Evolutionary conservation across 176 grass and related monocot genomes (phyloP), one percentile per base, ranked within the genome.

Genomic region (Ampelocalamus luodianensis): DNA sequence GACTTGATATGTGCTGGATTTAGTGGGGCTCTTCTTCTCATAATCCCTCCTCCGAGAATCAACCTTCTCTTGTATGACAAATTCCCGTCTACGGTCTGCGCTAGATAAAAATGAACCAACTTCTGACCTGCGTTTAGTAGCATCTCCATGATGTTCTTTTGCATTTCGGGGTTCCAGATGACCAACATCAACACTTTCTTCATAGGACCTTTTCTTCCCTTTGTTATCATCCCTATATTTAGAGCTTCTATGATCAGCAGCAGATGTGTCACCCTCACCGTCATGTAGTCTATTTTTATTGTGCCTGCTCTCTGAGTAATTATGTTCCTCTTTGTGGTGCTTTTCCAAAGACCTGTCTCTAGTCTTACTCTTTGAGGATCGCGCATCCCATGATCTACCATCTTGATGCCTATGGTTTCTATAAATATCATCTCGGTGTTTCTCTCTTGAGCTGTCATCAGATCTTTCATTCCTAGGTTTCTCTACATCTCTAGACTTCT

Each of bases 191-290:
- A 80, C 39, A 12, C 63, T 73, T 65, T 92, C 90, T 73, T 92
- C 74, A 65, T 65, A 84, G n/a, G 43, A 44, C 44, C 60, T 83
- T 70, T 83, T 92, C 73, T 75, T 89, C 48, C 78, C 82, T 83
- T 84, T 89, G 36, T 20, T 71, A 54, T 87, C 79, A 80, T 87
- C 72, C 65, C 84, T 92, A 62, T 80, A 65, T 59, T 80, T 92
- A 26, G 29, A 68, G 53, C 55, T 86, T 62, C 38, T 29, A 42
- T 37, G 43, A 60, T 69, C 87, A 66, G 64, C 23, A 80, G 77
- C 78, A 26, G 48, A 69, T 53, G 61, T 58, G 26, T 59, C 68
- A 55, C 75, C 61, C 39, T 87, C 79, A 43, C 9, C 37, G 26
- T 83, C 66, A 48, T 76, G 63, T 78, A 68, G 44, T 53, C 53